Evolutionary conservation across 1,284 basidiomycete genomes (phyloP).

Genomic region (Malassezia equina): DNA sequence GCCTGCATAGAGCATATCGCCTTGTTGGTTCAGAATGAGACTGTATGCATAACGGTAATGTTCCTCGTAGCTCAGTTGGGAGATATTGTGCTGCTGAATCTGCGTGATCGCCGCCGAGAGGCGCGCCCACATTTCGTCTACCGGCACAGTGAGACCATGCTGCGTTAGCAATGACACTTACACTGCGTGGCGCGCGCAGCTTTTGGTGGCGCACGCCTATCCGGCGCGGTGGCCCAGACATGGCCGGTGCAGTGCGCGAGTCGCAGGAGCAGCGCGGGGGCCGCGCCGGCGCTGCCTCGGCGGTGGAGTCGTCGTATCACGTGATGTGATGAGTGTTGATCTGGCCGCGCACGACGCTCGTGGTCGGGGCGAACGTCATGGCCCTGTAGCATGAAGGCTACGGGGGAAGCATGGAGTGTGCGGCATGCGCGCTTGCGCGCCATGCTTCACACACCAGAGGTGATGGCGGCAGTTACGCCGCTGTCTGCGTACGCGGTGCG

Average conservation of each 20-base stretch:
- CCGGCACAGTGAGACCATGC: conserved; percentile 34
- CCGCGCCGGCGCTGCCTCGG: neutral
- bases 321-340: conserved; percentile 3
- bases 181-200: conserved; percentile 17
- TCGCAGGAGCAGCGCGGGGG: neutral
- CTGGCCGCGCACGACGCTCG: neutral
- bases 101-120: conserved; percentile 76
- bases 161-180: conserved; percentile 9
- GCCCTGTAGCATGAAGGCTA: neutral
- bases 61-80: conserved; percentile 88
- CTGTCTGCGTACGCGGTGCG: neutral
- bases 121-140: conserved; percentile 56
- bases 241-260: neutral
- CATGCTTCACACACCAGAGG: conserved; percentile 3
- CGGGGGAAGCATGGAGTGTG: conserved; percentile 4
- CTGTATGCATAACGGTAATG: conserved; percentile 57
- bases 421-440: conserved; percentile 12
- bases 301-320: neutral
- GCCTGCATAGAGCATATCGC: conserved; percentile 78
- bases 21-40: conserved; percentile 56
- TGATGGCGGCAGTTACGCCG: conserved; percentile 1
- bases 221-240: conserved; percentile 12
- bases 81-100: conserved; percentile 90
- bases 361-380: neutral
- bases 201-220: conserved; percentile 15